phyloP scores from a whole-genome alignment of 257 asterid genomes.

The Craterostigma plantagineum region DNA sequence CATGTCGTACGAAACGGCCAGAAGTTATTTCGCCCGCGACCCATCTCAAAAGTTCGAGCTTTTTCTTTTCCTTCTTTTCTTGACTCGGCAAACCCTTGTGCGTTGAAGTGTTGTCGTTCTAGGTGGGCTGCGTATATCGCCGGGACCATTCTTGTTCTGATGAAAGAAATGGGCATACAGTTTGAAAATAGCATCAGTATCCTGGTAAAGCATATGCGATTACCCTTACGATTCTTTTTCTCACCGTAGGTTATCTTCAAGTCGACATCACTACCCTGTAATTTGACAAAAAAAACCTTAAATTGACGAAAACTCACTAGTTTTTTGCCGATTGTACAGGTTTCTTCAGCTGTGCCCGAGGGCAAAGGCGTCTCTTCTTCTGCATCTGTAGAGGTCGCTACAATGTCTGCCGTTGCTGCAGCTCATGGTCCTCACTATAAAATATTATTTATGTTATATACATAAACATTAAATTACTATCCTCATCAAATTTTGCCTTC shows the following conservation, averaged over 20 bases:
- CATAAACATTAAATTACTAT: background rate
- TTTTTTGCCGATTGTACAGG: slow-evolving; percentile 22
- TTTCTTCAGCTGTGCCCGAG: slow-evolving; percentile 97
- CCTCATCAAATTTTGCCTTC: no score
- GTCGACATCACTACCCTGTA: background rate
- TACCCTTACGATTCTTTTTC: no score
- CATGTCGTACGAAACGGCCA: slow-evolving; percentile 64
- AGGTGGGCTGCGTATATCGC: slow-evolving; percentile 99
- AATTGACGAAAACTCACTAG: background rate
- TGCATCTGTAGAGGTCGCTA: slow-evolving; percentile 94
- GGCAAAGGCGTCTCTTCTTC: slow-evolving; percentile 99
- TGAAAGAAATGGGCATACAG: slow-evolving; percentile 68
- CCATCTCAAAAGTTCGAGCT: slow-evolving; percentile 81
- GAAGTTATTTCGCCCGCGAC: slow-evolving; percentile 71
- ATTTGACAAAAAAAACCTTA: background rate
- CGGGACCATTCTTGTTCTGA: slow-evolving; percentile 88
- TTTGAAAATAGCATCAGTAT: slow-evolving; percentile 71
- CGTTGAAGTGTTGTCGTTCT: slow-evolving; percentile 17
- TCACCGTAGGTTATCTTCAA: no score
- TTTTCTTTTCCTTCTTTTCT: slow-evolving; percentile 5
- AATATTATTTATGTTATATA: background rate
- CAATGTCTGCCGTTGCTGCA: slow-evolving; percentile 90
- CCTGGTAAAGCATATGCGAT: no score
- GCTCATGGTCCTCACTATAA: slow-evolving; percentile 55
- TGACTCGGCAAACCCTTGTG: slow-evolving; percentile 4